These are phyloP conservation scores for Paraconiothyrium sp. DNA, from an alignment of 2,329 filamentous ascomycete genomes.

Conservation along the genomic window DNA sequence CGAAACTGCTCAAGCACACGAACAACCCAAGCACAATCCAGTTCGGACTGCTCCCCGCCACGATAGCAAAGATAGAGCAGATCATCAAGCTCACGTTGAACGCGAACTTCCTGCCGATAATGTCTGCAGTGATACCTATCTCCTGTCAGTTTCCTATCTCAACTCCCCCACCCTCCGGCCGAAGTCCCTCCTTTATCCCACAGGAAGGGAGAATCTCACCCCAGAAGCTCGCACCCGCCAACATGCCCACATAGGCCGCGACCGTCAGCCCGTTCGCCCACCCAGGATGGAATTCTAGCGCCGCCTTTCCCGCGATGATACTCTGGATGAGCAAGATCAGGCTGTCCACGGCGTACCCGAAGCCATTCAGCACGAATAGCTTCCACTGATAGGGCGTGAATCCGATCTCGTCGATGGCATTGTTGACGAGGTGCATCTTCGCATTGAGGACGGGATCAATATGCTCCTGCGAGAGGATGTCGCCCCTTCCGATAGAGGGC, in stretches of 20 bases:
- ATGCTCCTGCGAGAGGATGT: slow-evolving; percentile 67
- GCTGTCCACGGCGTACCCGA: slow-evolving; percentile 69
- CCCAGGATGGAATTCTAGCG: slow-evolving; percentile 65
- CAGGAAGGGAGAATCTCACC: slow-evolving; percentile 36
- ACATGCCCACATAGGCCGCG: slow-evolving; percentile 66
- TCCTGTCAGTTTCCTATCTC: neutral
- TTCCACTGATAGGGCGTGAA: slow-evolving; percentile 66
- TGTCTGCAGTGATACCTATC: slow-evolving; percentile 66
- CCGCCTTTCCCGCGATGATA: slow-evolving; percentile 68
- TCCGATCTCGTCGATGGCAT: slow-evolving; percentile 65
- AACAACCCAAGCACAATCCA: slow-evolving; percentile 73
- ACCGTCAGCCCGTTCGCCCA: slow-evolving; percentile 69
- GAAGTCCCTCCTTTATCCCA: neutral
- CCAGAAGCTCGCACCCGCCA: slow-evolving; percentile 73
- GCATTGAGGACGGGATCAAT: slow-evolving; percentile 69
- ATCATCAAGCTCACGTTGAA: slow-evolving; percentile 75
- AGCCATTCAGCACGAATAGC: slow-evolving; percentile 69
- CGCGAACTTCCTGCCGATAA: slow-evolving; percentile 73
- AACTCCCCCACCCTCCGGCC: too few species aligned
- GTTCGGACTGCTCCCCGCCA: slow-evolving; percentile 73
- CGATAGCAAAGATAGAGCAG: slow-evolving; percentile 68
- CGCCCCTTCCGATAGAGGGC: slow-evolving; percentile 48
- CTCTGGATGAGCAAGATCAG: slow-evolving; percentile 69
- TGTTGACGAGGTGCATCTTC: slow-evolving; percentile 76
- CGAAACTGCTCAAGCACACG: slow-evolving; percentile 70